Evolutionary conservation across 148 eudicot species (phyloP).

Genomic region (Heliamphora exappendiculata): DNA sequence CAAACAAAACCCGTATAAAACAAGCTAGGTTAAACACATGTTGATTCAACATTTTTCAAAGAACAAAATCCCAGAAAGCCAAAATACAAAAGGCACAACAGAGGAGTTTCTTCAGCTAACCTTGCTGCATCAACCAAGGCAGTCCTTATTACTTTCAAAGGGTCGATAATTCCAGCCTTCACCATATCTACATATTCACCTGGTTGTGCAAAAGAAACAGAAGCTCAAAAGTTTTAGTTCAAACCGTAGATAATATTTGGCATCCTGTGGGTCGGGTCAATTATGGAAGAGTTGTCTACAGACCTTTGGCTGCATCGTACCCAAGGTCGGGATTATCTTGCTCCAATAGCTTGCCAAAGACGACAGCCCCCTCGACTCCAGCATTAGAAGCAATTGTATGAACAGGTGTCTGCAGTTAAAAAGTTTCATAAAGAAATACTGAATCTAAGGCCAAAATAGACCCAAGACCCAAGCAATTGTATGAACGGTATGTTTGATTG

Average conservation of each 20-base stretch:
- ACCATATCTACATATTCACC: constrained; percentile 92
- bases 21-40: too few species aligned
- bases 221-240: neutral
- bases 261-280: neutral
- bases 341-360: constrained; percentile 80
- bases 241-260: neutral
- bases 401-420: constrained; percentile 46
- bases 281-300: neutral
- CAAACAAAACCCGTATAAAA: neutral
- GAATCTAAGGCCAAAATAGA: too few species aligned
- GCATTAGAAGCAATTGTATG: constrained; percentile 81
- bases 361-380: constrained; percentile 89
- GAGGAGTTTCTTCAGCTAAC: constrained; percentile 13
- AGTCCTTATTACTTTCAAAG: constrained; percentile 81
- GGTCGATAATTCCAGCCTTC: constrained; percentile 84
- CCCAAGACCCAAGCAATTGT: neutral
- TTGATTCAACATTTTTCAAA: too few species aligned
- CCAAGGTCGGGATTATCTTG: constrained; percentile 77
- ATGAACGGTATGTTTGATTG: too few species aligned
- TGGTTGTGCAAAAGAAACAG: constrained; percentile 17
- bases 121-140: constrained; percentile 85
- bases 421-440: neutral
- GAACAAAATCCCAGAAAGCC: neutral
- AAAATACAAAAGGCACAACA: neutral
- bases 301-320: constrained; percentile 95